Conservation (phyloP, 805 yeast species). For the Yamadazyma olivae region DNA sequence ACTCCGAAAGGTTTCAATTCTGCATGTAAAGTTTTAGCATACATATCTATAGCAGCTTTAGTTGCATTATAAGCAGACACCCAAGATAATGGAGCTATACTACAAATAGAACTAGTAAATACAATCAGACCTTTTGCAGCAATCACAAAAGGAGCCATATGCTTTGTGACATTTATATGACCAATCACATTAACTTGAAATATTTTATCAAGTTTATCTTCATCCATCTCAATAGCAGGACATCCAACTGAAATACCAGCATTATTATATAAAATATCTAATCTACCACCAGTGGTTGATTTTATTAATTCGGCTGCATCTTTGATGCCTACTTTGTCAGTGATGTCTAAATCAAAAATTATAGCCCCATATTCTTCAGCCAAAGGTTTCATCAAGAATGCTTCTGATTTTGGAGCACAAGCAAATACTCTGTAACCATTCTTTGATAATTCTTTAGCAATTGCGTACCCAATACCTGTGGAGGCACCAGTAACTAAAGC, state of each 20-base stretch:
- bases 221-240: constrained; percentile 31
- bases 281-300: constrained; percentile 24
- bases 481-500: constrained; percentile 55
- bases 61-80: constrained; percentile 29
- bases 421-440: constrained; percentile 40
- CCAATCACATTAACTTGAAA: constrained; percentile 40
- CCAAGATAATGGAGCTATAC: constrained; percentile 31
- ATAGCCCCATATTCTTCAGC: constrained; percentile 21
- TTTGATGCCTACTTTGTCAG: constrained; percentile 24
- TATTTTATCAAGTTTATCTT: constrained; percentile 15
- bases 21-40: constrained; percentile 14
- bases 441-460: constrained; percentile 39
- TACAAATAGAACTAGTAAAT: constrained; percentile 36
- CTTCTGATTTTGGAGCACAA: constrained; percentile 26
- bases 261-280: constrained; percentile 40
- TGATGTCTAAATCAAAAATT: constrained; percentile 33
- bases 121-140: constrained; percentile 31
- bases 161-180: constrained; percentile 31
- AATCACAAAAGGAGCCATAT: constrained; percentile 27
- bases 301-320: constrained; percentile 19
- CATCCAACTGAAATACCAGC: constrained; percentile 31
- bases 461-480: constrained; percentile 47
- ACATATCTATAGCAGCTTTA: constrained; percentile 22
- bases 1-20: constrained; percentile 19
- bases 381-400: constrained; percentile 22